Conservation (phyloP, 352 stramenopile species). For the Globisporangium spiculum region DNA sequence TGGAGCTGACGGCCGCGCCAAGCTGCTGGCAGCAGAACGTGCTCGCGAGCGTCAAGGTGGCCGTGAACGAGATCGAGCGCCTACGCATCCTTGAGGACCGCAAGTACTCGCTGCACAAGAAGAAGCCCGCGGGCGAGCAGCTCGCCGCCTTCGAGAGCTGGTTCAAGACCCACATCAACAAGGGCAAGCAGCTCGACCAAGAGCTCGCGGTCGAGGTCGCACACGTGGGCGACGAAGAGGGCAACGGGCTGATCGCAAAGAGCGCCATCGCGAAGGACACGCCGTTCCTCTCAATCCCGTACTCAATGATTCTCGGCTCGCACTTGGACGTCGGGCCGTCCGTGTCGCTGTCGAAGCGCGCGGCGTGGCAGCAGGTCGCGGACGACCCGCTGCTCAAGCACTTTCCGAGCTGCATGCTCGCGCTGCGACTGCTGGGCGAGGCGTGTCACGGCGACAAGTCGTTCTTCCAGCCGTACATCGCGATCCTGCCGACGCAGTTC, state of each 20-base stretch:
- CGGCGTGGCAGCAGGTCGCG: conserved; percentile 25
- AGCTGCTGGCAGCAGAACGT: conserved; percentile 32
- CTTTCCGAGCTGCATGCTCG: conserved; percentile 42
- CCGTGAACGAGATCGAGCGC: conserved; percentile 28
- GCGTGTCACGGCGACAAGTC: conserved; percentile 21
- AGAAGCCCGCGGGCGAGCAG: conserved; percentile 14
- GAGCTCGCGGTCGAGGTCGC: conserved; percentile 20
- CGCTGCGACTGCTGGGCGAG: conserved; percentile 40
- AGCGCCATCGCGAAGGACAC: conserved; percentile 23
- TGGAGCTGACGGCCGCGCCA: conserved; percentile 31
- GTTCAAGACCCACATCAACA: conserved; percentile 19
- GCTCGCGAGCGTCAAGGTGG: conserved; percentile 23
- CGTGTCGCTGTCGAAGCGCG: conserved; percentile 4
- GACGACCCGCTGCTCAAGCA: conserved; percentile 34
- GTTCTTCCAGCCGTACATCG: conserved; percentile 44
- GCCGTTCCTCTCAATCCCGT: conserved; percentile 36
- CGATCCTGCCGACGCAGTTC: conserved; percentile 39
- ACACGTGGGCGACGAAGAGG: conserved; percentile 23
- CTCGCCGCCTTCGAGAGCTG: conserved; percentile 29
- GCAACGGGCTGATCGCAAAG: conserved; percentile 30
- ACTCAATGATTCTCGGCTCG: conserved; percentile 27
- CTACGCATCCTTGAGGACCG: conserved; percentile 21
- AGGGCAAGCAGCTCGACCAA: background rate
- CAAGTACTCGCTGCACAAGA: conserved; percentile 23
- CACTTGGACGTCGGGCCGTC: conserved; percentile 21